Evolutionary conservation across 495 filamentous ascomycete genomes (phyloP).

Genomic region (Aspergillus sclerotiicarbonarius): DNA sequence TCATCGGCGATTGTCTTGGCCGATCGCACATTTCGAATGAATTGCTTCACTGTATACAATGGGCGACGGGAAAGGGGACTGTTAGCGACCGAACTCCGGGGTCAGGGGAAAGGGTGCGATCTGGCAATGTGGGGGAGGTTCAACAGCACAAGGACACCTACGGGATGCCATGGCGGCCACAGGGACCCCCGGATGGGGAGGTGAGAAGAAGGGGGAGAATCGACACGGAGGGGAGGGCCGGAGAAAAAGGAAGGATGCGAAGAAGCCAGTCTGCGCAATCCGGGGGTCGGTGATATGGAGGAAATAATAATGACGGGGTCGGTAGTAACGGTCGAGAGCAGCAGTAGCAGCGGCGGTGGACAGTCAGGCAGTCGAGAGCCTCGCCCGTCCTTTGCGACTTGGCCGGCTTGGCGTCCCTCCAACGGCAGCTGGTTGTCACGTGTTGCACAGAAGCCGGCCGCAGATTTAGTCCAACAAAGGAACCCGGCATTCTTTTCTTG

Average conservation of each 20-base stretch:
- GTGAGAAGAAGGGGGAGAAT: constrained; percentile 15
- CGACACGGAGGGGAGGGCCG: neutral
- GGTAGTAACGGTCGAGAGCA: neutral
- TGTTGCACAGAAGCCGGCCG: neutral
- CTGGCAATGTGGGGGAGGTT: constrained; percentile 33
- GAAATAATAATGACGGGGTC: neutral
- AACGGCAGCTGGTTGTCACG: neutral
- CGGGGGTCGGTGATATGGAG: constrained; percentile 7
- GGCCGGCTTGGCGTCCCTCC: constrained; percentile 22
- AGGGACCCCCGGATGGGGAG: constrained; percentile 37
- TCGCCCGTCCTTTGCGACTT: constrained; percentile 25
- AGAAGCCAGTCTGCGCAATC: constrained; percentile 26
- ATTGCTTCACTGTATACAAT: constrained; percentile 80
- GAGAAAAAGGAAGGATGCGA: constrained; percentile 15
- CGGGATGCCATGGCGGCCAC: constrained; percentile 64
- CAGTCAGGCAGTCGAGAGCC: constrained; percentile 10
- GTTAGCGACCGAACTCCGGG: constrained; percentile 14
- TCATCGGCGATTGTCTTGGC: constrained; percentile 99
- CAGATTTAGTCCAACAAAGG: too few relatives aligned
- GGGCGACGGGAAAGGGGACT: constrained; percentile 4
- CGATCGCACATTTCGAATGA: constrained; percentile 97
- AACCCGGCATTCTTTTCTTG: too few relatives aligned
- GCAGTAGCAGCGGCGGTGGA: neutral
- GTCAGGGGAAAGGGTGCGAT: constrained; percentile 15
- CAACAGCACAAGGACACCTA: constrained; percentile 44